Evolutionary conservation across 306 rosid species (phyloP), one percentile per base, ranked within the genome.

Genomic region (Trifolium repens): DNA sequence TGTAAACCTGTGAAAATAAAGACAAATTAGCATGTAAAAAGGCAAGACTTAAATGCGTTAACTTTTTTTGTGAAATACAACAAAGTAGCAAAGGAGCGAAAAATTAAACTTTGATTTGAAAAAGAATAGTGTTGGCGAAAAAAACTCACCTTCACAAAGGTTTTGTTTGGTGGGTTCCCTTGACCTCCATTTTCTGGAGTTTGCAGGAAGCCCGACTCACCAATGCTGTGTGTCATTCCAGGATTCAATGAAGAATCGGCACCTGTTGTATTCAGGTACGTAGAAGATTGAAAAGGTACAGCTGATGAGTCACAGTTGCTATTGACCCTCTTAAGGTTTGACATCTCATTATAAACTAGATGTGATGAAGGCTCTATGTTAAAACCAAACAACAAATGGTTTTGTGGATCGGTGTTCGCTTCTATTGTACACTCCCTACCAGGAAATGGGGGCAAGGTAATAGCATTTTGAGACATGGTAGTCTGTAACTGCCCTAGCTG

Each of bases 381-480:
- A 37, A 94, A 91, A 53, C 99, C 99, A 62, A 94, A 94, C 60
- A 94, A 75, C 82, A 94, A 88, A 85, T 88, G 89, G 81, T 88
- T 87, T 67, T 92, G 97, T 1, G 99, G 93, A 87, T 94, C 99
- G 7, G 71, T 77, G 79, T 73, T 84, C 57, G 96, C 93, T 79
- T 87, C 96, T 63, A 90, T 80, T 1, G 91, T 47, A 83, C 93
- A 92, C 80, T 90, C 99, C 84, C 97, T 85, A 12, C 97, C 96
- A 11, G 99, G 99, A 86, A 94, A 92, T 9, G 99, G 99, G 26
- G 99, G 97, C 83, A 94, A 83, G 5, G 89, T 79, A 66, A 92
- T 46, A 53, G 81, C 67, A 85, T 81, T 86, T 17, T 79, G 90
- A 16, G 94, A 84, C 62, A 88, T 32, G 40, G 85, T 84, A 42